Conservation (phyloP, 768 basidiomycete genomes). For the Lentinula edodes region DNA sequence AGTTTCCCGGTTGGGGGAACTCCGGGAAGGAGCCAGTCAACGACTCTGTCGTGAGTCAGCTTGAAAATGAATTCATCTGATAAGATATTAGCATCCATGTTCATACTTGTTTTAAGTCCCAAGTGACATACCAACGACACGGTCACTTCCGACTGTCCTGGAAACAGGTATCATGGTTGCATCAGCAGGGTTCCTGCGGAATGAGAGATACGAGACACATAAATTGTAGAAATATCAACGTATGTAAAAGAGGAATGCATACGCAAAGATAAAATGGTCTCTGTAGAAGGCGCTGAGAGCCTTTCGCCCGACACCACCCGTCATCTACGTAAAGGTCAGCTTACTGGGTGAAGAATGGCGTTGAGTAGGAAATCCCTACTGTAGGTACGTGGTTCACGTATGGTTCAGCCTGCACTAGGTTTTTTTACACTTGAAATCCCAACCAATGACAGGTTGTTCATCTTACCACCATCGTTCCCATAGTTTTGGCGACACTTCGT, state of each 20-base stretch:
- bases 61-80: slow-evolving; percentile 48
- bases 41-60: slow-evolving; percentile 35
- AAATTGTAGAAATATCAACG: background rate
- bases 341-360: background rate
- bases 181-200: slow-evolving; percentile 42
- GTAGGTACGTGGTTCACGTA: slow-evolving; percentile 60
- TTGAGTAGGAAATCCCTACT: slow-evolving; percentile 19
- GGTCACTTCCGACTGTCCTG: slow-evolving; percentile 46
- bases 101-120: background rate
- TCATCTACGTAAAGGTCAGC: slow-evolving; percentile 30
- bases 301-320: slow-evolving; percentile 49
- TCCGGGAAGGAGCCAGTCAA: slow-evolving; percentile 48
- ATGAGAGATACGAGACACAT: background rate
- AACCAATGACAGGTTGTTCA: background rate
- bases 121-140: slow-evolving; percentile 38
- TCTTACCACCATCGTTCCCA: slow-evolving; percentile 50
- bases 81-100: background rate
- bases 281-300: slow-evolving; percentile 48
- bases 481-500: slow-evolving; percentile 46
- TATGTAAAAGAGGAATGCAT: slow-evolving; percentile 8
- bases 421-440: background rate
- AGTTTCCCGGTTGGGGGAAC: slow-evolving; percentile 47
- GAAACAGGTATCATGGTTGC: slow-evolving; percentile 37
- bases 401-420: slow-evolving; percentile 37
- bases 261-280: slow-evolving; percentile 52